Evolutionary conservation across 495 filamentous ascomycete genomes (phyloP), one percentile per base, ranked within the genome.

Genomic region (Penicillium pancosmium): DNA sequence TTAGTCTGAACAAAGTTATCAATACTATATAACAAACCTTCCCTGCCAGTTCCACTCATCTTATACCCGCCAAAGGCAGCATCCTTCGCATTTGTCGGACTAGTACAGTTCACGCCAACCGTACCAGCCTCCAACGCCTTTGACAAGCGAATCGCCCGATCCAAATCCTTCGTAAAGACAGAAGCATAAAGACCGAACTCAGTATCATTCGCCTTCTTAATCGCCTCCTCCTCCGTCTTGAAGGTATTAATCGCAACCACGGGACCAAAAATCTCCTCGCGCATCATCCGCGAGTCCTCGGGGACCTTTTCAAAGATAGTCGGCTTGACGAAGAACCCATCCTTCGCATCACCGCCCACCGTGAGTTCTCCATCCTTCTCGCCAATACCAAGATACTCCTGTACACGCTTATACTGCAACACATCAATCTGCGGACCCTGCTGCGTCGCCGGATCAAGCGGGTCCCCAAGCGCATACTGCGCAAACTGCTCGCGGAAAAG

Each of bases 51-150:
- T n/a, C 92, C 93, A 69, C 87, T 91, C 82, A 93, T 89, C 79
- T 96, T 97, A 50, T 92, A 89, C 1, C 93, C 93, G 33, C 93
- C 93, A 75, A 95, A 94, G 13, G 91, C 90, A 48, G 91, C 81
- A 56, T 82, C 81, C 48, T 77, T 80, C 0, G 73, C 87, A 63
- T 55, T 76, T 78, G 68, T 88, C 74, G 43, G 79, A 81, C 83
- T 86, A 50, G 71, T 88, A 57, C 84, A 89, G 70, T 97, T 97
- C 65, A 98, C 87, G 84, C 89, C 95, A 46, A 97, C 91, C 84
- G 91, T 92, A 34, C 74, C 75, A 10, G 72, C 67, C 51, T 74
- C 65, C 10, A 76, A 31, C n/a, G 62, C 61, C 43, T 64, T 72
- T 1, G 76, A 70, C 49, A 76, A 13, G 0, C 70, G 66, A 36